Base-by-base conservation (phyloP, 148 eudicot genomes). In the Oxyria digyna region DNA sequence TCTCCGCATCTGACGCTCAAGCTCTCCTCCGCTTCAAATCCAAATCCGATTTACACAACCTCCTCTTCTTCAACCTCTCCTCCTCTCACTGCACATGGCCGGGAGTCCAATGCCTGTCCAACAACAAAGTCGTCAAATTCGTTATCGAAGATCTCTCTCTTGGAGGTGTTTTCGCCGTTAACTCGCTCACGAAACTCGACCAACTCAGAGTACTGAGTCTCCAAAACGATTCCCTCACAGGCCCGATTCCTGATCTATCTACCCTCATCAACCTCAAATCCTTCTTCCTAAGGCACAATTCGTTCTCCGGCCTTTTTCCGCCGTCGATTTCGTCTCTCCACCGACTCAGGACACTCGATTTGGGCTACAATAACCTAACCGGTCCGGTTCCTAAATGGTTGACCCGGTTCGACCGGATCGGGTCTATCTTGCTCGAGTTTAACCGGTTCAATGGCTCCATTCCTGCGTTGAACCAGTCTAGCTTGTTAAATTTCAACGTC, bases 191-290 rank as follows among this genome's bases (percentile, higher is more conserved):
- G 5, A 8, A 9, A 6, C 69, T 66, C 27, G 87, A 85, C 67
- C 90, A 94, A 73, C 82, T 94, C 3, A 76, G 97, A 1, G 90
- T 94, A 2, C 78, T 94, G 1, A 88, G 93, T 68, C 84, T 94
- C 54, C 91, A 90, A 62, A 77, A 76, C 0, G 86, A 87, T 75
- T 80, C 84, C 31, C 49, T 87, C 7, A 69, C 79, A 7, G 96
- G 90, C 29, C 57, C 52, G 27, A 85, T 93, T 42, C 96, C 96
- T 0, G 54, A 80, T 23, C 75, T 93, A 43, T 81, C 90, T 3
- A 78, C 76, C 33, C 75, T 94, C 7, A 33, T 62, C 0, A 94
- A 87, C 73, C 90, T 94, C 63, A 94, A 90, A 29, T 76, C 87
- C 0, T 67, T 94, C 4, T 94, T 71, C 74, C 90, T 94, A 41